Base-by-base conservation (phyloP, 495 filamentous ascomycete species). In the Chaetomium fimeti region DNA sequence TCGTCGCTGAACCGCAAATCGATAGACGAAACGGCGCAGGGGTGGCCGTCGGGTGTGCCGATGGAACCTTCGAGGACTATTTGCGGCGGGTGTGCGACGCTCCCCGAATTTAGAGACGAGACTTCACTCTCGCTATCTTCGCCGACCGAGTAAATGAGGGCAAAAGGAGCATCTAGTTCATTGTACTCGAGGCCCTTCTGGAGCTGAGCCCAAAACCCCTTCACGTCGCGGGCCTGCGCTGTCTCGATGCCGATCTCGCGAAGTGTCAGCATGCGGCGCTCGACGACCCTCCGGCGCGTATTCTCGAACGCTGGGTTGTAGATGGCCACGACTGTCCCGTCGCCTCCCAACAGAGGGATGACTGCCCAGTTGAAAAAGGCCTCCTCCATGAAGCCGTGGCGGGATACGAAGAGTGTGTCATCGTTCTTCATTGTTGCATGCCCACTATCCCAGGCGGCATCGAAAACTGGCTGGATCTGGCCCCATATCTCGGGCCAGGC, bases 361-460 rank as follows among this genome's bases (percentile, higher is more conserved):
- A 89, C 82, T 1, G 83, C 84, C 87, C 87, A 89, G 60, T 82
- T 83, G 72, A 89, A 89, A 68, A 85, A 89, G 0, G 85, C 83
- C 71, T 91, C 88, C 72, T 91, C 88, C 9, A 88, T 66, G 57
- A 79, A 87, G 3, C 80, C 81, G 54, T 84, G 78, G 18, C 88
- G 80, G 52, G 78, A 79, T 22, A 90, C 76, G 68, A 89, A 89
- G 5, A 90, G 73, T 55, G 81, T 80, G 69, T 90, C 88, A 68
- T 90, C 88, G 66, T 90, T 83, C 70, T 90, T 90, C 87, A 90
- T 88, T 6, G 84, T 90, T 3, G 87, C 86, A 69, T 87, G 81
- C 5, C 87, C 88, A 3, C 83, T 84, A 32, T 76, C 64, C 68
- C 76, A 80, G 0, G 88, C 88, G 63, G 72, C 82, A 5, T 78